These are phyloP conservation scores for Ceratobasidium sp. DNA, from an alignment of 1,284 basidiomycete species.

Conservation along the genomic window DNA sequence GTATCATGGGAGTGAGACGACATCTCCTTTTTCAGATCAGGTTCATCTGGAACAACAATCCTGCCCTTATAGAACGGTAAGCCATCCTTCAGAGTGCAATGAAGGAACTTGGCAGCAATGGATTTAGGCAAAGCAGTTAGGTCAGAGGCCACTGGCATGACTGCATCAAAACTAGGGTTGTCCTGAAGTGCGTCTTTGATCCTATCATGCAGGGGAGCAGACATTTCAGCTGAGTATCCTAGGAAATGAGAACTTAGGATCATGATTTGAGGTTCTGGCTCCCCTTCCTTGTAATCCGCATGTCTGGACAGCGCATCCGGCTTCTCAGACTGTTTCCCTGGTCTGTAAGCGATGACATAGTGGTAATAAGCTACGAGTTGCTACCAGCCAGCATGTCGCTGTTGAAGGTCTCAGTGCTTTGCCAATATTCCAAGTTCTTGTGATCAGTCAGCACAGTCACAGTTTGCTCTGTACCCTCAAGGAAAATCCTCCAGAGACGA, in stretches of 20 bases:
- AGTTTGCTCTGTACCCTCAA: conserved; percentile 45
- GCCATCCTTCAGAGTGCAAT: conserved; percentile 6
- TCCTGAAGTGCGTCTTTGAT: background rate
- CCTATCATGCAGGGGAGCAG: background rate
- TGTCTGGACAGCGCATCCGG: conserved; percentile 49
- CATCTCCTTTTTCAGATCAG: background rate
- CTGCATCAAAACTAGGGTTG: background rate
- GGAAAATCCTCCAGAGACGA: conserved; percentile 49
- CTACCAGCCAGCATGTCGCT: conserved; percentile 50
- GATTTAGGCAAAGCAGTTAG: background rate
- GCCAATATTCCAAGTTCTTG: conserved; percentile 49
- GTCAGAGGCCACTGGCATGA: background rate
- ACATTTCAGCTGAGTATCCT: background rate
- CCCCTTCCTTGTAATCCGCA: conserved; percentile 32
- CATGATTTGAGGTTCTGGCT: background rate
- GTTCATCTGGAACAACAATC: background rate
- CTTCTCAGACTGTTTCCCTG: conserved; percentile 47
- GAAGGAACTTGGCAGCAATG: background rate
- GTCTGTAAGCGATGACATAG: conserved; percentile 48
- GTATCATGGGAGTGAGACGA: background rate
- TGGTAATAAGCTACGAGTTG: conserved; percentile 46
- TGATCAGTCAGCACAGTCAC: conserved; percentile 49
- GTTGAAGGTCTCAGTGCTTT: conserved; percentile 42
- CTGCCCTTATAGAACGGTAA: conserved; percentile 2
- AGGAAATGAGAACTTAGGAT: background rate